A percentile compares a stretch with the other conserved stretches of the same genome.
Evolutionary conservation across 1,284 basidiomycete genomes (phyloP).

Genomic region (Ustilago bromivora): DNA sequence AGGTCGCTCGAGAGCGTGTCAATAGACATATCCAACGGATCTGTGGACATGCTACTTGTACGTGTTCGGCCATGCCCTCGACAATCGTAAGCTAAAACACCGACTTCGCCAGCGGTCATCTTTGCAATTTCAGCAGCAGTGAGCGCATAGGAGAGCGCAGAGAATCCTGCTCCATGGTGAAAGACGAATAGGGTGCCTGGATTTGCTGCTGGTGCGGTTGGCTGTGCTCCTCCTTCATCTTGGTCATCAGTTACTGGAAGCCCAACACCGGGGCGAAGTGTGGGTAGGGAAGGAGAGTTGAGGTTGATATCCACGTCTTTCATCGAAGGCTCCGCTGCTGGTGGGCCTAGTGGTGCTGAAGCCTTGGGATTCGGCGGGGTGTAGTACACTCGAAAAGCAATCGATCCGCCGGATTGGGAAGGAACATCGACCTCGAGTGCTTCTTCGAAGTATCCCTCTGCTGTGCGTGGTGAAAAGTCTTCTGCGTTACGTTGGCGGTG

Average conservation of each 20-base stretch:
- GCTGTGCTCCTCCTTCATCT: constrained; percentile 69
- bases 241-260: constrained; percentile 52
- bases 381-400: constrained; percentile 71
- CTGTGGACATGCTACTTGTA: constrained; percentile 3
- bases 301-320: constrained; percentile 18
- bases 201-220: constrained; percentile 42
- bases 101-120: constrained; percentile 79
- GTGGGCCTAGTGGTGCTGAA: background rate
- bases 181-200: constrained; percentile 81
- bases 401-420: constrained; percentile 16
- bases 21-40: constrained; percentile 60
- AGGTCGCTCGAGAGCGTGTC: constrained; percentile 53
- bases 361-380: constrained; percentile 54
- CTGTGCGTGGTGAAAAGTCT: constrained; percentile 51
- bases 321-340: constrained; percentile 11
- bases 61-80: constrained; percentile 79
- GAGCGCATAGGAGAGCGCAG: constrained; percentile 87
- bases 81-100: constrained; percentile 85
- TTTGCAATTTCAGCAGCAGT: constrained; percentile 81
- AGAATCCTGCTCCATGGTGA: constrained; percentile 94
- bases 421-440: constrained; percentile 65
- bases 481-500: constrained; percentile 16
- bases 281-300: constrained; percentile 20
- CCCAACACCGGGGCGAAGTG: constrained; percentile 55
- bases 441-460: constrained; percentile 62